These are phyloP conservation scores for Amylostereum areolatum DNA, from an alignment of 1,284 basidiomycete species.

Conservation along the genomic window DNA sequence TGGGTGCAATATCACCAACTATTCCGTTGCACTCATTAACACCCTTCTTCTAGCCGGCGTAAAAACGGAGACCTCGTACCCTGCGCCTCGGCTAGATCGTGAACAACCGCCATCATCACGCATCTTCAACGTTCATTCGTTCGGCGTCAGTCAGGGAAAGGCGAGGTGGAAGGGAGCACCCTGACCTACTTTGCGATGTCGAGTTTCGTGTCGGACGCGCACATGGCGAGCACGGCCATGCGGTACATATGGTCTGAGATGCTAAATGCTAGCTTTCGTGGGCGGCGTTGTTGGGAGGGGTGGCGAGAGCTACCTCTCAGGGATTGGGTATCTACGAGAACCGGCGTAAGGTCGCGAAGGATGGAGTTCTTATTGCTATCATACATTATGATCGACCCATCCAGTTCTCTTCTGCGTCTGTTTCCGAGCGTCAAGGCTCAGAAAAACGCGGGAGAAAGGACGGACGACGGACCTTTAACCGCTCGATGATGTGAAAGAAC, in stretches of 20 bases:
- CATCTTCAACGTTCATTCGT: constrained; percentile 47
- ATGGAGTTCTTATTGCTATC: constrained; percentile 19
- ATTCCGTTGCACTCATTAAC: neutral
- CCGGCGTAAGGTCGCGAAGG: neutral
- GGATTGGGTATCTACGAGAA: constrained; percentile 62
- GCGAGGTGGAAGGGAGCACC: neutral
- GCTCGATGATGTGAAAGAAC: constrained; percentile 85
- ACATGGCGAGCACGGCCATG: constrained; percentile 90
- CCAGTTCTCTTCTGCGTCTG: constrained; percentile 94
- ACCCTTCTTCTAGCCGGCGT: neutral
- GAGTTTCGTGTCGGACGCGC: constrained; percentile 62
- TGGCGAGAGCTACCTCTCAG: constrained; percentile 60
- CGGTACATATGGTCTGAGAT: constrained; percentile 98
- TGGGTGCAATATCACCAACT: constrained; percentile 93
- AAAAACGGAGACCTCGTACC: constrained; percentile 30
- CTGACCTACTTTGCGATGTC: constrained; percentile 71
- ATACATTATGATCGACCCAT: constrained; percentile 81
- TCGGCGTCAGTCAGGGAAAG: constrained; percentile 1
- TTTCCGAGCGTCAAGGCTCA: neutral
- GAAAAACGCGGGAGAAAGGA: neutral
- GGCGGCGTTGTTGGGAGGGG: constrained; percentile 1
- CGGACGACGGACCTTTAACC: constrained; percentile 62
- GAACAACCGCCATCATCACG: constrained; percentile 85
- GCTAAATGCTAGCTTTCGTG: constrained; percentile 32
- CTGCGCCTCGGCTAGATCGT: constrained; percentile 96